Base-by-base conservation (phyloP, 352 stramenopile genomes). In the Thalassiosira delicatula region DNA sequence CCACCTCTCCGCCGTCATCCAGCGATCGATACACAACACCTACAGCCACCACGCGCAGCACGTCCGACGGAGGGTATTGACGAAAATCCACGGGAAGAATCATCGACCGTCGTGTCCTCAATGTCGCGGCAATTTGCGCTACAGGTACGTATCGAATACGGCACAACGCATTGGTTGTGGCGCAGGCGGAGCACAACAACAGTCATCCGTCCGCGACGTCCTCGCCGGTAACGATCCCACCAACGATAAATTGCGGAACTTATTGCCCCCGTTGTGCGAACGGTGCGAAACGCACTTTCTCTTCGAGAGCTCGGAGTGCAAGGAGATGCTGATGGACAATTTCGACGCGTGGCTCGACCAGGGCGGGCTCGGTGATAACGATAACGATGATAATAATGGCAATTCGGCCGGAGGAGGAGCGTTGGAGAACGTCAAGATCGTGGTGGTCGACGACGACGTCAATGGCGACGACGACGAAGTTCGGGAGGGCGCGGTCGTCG, bases 301-400 rank as follows among this genome's bases (percentile, higher is more conserved):
- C 19, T 84, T 72, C 42, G 77, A 84, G 21, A 27, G 75, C 29
- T 9, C 49, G 11, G 14, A 76, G 27, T 71, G 35, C 12, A 76
- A 71, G 69, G 21, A 44, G 25, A 23, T 66, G 5, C 75, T 84
- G 77, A 84, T 84, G 35, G 69, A 75, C 1, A 84, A 84, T 65
- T 76, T 80, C 29, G 44, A 84, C 12, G 30, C 12, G 14, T 84
- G 77, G 77, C 7, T 72, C 19, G 70, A n/a, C n/a, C n/a, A 79
- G 27, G 37, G 21, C 19, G 61, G 32, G 8, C 40, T 57, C 29
- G 44, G 49, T 46, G 27, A 72, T 3, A 46, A 61, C 14, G 40
- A 49, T 51, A 21, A 68, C 29, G 27, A 37, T 23, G 60, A 62
- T 4, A 49, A 46, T 21, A 46, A 69, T n/a, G 21, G n/a, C n/a